Percentiles rank a stretch among this genome's conserved stretches.
Evolutionary conservation across 176 grass and related monocot species (phyloP).

Genomic region (Eragrostis nindensis): DNA sequence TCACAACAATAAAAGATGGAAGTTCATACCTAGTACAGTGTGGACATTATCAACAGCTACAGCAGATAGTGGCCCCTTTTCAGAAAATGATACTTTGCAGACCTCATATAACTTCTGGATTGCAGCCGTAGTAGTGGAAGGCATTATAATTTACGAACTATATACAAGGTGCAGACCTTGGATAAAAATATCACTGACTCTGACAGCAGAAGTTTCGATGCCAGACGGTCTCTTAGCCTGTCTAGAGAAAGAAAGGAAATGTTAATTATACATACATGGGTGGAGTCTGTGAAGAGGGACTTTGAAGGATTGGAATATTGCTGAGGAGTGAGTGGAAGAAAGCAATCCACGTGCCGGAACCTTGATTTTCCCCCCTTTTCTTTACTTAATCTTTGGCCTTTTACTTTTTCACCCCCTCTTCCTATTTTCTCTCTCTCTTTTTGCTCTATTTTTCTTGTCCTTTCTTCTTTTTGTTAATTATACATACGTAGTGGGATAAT

Average conservation of each 20-base stretch:
- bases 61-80: conserved; percentile 53
- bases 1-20: background rate
- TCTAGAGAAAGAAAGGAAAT: conserved; percentile 22
- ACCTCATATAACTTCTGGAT: conserved; percentile 73
- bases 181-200: background rate
- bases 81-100: conserved; percentile 60
- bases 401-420: no score
- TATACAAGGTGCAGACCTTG: background rate
- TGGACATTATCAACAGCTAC: conserved; percentile 60
- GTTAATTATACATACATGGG: background rate
- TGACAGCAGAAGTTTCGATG: background rate
- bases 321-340: no score
- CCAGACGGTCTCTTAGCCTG: conserved; percentile 25
- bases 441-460: no score
- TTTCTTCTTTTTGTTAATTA: no score
- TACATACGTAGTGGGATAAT: no score
- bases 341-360: no score
- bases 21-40: conserved; percentile 50
- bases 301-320: no score
- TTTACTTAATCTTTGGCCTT: no score
- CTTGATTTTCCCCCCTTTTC: no score
- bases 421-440: no score
- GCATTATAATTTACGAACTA: conserved; percentile 42
- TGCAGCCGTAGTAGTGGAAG: conserved; percentile 45
- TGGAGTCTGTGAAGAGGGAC: no score